phyloP scores from a whole-genome alignment of 164 flowering plant species.

The Akebia trifoliata region DNA sequence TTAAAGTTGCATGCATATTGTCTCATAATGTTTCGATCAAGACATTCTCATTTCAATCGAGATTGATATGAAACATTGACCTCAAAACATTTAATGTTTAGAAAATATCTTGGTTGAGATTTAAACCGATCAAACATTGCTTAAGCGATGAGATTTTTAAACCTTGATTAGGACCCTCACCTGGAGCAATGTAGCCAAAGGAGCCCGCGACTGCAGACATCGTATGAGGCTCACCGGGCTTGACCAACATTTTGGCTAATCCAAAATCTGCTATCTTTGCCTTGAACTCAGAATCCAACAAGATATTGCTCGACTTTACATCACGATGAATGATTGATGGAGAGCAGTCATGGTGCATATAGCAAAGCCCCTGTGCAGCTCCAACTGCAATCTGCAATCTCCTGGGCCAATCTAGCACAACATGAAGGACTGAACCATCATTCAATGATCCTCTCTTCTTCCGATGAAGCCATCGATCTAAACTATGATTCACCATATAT shows the following conservation, averaged over 20 bases:
- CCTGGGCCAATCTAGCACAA: conserved; percentile 61
- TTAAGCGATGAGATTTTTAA: too few relatives aligned
- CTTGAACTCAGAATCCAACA: conserved; percentile 63
- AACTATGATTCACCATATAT: conserved; percentile 72
- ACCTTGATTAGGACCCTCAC: too few relatives aligned
- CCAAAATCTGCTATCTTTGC: conserved; percentile 89
- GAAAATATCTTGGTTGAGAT: too few relatives aligned
- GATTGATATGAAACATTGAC: too few relatives aligned
- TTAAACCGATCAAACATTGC: too few relatives aligned
- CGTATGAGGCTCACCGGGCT: conserved; percentile 44
- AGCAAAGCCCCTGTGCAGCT: conserved; percentile 79
- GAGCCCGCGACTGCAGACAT: conserved; percentile 81
- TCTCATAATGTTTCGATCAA: too few relatives aligned
- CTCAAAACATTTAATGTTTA: too few relatives aligned
- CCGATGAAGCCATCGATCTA: conserved; percentile 69
- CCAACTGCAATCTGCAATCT: conserved; percentile 68
- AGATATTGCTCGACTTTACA: conserved; percentile 80
- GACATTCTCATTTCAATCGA: too few relatives aligned
- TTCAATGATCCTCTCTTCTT: conserved; percentile 24
- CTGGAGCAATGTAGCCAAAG: conserved; percentile 88
- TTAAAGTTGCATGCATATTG: too few relatives aligned
- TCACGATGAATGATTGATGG: conserved; percentile 79
- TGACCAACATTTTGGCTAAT: conserved; percentile 55
- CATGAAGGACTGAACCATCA: conserved; percentile 12
- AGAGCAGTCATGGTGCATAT: conserved; percentile 84